Conservation (phyloP, 495 filamentous ascomycete species). For the Penicillium lividum region DNA sequence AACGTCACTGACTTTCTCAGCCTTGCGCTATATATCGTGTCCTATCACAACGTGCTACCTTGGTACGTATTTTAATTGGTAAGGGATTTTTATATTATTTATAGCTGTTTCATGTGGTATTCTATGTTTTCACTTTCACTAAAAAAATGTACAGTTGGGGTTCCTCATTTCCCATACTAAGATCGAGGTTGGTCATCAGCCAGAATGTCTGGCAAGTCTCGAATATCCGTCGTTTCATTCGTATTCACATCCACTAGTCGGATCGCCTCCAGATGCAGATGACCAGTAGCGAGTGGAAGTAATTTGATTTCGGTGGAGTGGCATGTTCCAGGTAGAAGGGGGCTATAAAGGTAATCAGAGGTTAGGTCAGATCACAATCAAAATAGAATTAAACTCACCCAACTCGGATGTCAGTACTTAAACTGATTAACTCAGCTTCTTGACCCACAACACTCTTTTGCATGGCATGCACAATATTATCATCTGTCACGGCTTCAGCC, state of each 20-base stretch:
- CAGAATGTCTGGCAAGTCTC: conserved; percentile 75
- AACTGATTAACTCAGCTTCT: conserved; percentile 70
- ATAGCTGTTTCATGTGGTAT: not conserved
- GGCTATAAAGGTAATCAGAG: conserved; percentile 41
- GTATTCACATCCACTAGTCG: conserved; percentile 79
- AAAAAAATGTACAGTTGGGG: not conserved
- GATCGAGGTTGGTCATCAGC: conserved; percentile 43
- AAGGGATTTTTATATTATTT: not conserved
- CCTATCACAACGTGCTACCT: not conserved
- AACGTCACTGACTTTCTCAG: conserved; percentile 3
- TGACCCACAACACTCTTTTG: conserved; percentile 75
- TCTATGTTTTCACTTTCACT: not conserved
- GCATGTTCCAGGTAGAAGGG: conserved; percentile 72
- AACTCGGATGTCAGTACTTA: conserved; percentile 81
- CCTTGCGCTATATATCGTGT: not conserved
- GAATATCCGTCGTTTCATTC: conserved; percentile 79
- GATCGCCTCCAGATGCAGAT: conserved; percentile 77
- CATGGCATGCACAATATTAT: conserved; percentile 79
- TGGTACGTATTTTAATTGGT: too few relatives aligned
- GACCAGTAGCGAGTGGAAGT: conserved; percentile 70
- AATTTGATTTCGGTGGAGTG: conserved; percentile 79
- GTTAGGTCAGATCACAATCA: conserved; percentile 12
- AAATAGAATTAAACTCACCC: conserved; percentile 54
- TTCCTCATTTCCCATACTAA: conserved; percentile 1
- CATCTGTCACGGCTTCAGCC: conserved; percentile 81